Conservation (phyloP, 2,329 filamentous ascomycete species). For the Trichoderma sp. region DNA sequence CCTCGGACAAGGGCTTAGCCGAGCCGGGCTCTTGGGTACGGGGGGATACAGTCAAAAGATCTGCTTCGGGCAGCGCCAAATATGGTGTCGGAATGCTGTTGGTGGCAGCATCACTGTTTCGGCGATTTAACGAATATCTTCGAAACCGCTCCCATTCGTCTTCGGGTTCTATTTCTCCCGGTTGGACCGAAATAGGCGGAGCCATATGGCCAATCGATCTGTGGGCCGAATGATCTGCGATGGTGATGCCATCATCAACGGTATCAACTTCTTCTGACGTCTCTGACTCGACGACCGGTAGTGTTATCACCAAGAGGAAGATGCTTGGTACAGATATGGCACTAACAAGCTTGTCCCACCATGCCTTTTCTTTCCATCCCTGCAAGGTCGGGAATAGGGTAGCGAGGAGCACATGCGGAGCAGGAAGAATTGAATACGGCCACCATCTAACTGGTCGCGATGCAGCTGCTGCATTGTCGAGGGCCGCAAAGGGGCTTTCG, state of each 20-base stretch:
- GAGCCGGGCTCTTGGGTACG: not conserved
- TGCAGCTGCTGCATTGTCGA: slow-evolving; percentile 45
- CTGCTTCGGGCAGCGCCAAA: slow-evolving; percentile 33
- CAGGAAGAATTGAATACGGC: slow-evolving; percentile 74
- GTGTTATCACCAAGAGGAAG: slow-evolving; percentile 83
- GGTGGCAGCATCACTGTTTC: slow-evolving; percentile 34
- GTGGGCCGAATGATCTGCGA: slow-evolving; percentile 38
- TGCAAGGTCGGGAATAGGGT: slow-evolving; percentile 88
- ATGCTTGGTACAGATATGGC: slow-evolving; percentile 86
- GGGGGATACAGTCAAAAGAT: slow-evolving; percentile 30
- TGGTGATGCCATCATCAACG: slow-evolving; percentile 34
- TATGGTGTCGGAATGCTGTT: slow-evolving; percentile 30
- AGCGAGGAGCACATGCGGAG: slow-evolving; percentile 69
- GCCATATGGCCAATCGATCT: slow-evolving; percentile 40
- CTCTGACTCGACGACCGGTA: slow-evolving; percentile 84
- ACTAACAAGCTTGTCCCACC: slow-evolving; percentile 83
- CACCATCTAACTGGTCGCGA: slow-evolving; percentile 70
- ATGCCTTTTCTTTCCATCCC: slow-evolving; percentile 77
- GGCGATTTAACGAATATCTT: slow-evolving; percentile 47
- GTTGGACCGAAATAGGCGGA: slow-evolving; percentile 44
- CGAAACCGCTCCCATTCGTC: slow-evolving; percentile 65
- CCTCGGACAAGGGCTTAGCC: slow-evolving; percentile 41
- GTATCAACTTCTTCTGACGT: slow-evolving; percentile 51
- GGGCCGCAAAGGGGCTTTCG: slow-evolving; percentile 53
- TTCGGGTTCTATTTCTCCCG: slow-evolving; percentile 46